Base-by-base conservation (phyloP, 2,329 filamentous ascomycete species). In the Botrytis cinerea region DNA sequence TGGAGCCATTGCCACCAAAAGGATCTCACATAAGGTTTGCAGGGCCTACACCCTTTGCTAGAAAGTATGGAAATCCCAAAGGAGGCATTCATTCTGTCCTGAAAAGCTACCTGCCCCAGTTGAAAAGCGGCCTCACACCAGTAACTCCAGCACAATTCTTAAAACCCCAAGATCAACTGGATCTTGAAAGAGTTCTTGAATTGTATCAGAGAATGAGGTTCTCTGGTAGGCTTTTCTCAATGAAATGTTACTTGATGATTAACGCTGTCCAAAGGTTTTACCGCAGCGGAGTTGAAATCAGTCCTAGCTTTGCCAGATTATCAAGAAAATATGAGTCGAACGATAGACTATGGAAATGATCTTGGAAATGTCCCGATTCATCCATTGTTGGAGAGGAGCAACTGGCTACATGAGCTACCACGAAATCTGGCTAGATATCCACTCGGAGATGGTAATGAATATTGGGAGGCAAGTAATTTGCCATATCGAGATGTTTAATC, bases 41-140 rank as follows among this genome's bases (percentile, higher is more conserved):
- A 43, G 64, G 64, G 18, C 64, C 25, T 68, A 57, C 64, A 20
- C 35, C 35, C 48, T 68, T 68, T 54, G 48, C 64, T 57, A 43
- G 20, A 32, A 68, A 68, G 48, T 68, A 68, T 43, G 64, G 46
- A 14, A 48, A 68, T 4, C 64, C 64, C 12, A 57, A 43, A 54
- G 64, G 64, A 57, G 64, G 64, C 25, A 18, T 40, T 43, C 64
- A 68, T 57, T 54, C 64, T 38, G 25, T 22, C 16, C 64, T 54
- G 25, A n/a, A 54, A 20, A 35, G 20, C 40, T 54, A 68, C 20
- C 64, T 57, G 35, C 64, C 46, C 5, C 46, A 43, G 43, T n/a
- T 68, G n/a, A 68, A 68, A 40, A 68, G 64, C 51, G 64, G 46
- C 5, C 35, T 68, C 46, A 68, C 64, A 28, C 64, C 64, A 28